Evolutionary conservation across 352 stramenopile species (phyloP).

Genomic region (Saprolegnia diclina): DNA sequence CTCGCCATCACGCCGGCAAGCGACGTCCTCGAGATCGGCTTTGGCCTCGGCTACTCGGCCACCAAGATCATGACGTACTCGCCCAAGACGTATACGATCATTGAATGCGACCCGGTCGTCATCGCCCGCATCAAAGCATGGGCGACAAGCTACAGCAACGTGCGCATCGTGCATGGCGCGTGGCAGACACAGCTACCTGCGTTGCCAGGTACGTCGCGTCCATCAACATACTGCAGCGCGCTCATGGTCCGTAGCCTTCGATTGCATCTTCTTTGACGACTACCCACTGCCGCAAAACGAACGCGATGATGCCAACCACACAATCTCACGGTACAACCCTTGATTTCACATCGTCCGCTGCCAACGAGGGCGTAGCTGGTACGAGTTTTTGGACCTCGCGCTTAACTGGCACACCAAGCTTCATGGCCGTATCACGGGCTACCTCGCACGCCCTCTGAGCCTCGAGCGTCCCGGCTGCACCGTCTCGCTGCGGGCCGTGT

Average conservation of each 20-base stretch:
- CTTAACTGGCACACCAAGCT: conserved; percentile 39
- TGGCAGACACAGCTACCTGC: conserved; percentile 58
- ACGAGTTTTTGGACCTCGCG: conserved; percentile 57
- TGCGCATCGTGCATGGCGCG: conserved; percentile 53
- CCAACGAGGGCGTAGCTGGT: conserved; percentile 39
- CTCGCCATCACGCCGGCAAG: conserved; percentile 41
- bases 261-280: conserved; percentile 82
- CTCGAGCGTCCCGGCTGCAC: conserved; percentile 41
- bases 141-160: conserved; percentile 31
- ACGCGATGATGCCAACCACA: conserved; percentile 26
- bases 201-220: conserved; percentile 29
- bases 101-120: conserved; percentile 69
- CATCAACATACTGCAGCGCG: not conserved
- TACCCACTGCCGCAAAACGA: conserved; percentile 62
- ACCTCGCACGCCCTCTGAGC: conserved; percentile 51
- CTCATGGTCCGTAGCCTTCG: conserved; percentile 33
- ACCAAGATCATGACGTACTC: conserved; percentile 53
- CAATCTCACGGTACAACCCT: conserved; percentile 7
- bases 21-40: conserved; percentile 82
- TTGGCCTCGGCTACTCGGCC: conserved; percentile 76
- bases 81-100: conserved; percentile 57
- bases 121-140: conserved; percentile 46
- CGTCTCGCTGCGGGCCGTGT: conserved; percentile 32
- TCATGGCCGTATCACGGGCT: conserved; percentile 58
- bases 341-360: too few relatives aligned